Evolutionary conservation across 495 filamentous ascomycete species (phyloP).

Genomic region (Podospora pseudocomata): DNA sequence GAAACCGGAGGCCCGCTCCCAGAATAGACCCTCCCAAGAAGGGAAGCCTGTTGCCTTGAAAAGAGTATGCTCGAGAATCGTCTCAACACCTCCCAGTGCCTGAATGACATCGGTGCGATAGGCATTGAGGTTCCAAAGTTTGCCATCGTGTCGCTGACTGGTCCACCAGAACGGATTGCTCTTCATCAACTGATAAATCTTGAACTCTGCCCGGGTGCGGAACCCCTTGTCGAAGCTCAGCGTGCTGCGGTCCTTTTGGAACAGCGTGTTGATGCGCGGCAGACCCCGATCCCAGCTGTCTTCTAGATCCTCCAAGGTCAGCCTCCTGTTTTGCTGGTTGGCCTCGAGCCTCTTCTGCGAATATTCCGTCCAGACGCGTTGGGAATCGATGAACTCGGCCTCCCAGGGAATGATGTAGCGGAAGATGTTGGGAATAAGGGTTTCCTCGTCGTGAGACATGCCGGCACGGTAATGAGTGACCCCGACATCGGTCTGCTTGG

Average conservation of each 20-base stretch:
- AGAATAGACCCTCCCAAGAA: constrained; percentile 98
- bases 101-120: constrained; percentile 99
- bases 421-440: constrained; percentile 98
- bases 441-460: constrained; percentile 99
- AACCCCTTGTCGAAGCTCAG: constrained; percentile 99
- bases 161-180: constrained; percentile 99
- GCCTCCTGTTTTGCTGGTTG: constrained; percentile 91
- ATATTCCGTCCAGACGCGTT: constrained; percentile 98
- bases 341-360: constrained; percentile 97
- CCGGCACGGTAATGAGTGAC: constrained; percentile 97
- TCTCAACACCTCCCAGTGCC: constrained; percentile 98
- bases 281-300: constrained; percentile 99
- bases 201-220: constrained; percentile 94
- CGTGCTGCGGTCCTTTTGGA: constrained; percentile 98
- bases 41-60: constrained; percentile 99
- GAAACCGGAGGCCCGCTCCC: constrained; percentile 70
- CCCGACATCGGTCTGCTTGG: constrained; percentile 93
- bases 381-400: constrained; percentile 97
- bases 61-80: constrained; percentile 94
- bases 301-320: constrained; percentile 95
- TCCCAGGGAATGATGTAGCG: constrained; percentile 99
- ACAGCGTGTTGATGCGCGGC: constrained; percentile 97
- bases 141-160: constrained; percentile 94
- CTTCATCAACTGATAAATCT: constrained; percentile 98
- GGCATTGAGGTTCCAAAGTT: constrained; percentile 97